Base-by-base conservation (phyloP, 306 rosid genomes). In the Carpinus viminea region DNA sequence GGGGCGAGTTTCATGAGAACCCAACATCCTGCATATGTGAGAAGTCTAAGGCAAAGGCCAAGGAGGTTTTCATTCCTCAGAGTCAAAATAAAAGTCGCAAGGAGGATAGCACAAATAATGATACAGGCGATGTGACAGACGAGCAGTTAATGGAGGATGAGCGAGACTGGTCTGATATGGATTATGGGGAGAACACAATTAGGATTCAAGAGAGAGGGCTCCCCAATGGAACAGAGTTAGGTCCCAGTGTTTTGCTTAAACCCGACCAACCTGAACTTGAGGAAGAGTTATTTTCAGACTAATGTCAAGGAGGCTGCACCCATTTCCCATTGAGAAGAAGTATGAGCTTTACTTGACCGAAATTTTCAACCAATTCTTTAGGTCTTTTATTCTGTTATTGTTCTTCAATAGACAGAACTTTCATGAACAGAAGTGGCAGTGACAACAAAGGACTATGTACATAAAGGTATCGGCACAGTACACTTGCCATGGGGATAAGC, bases 11-110 rank as follows among this genome's bases (percentile, higher is more conserved):
- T 86, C 94, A 90, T 17, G 98, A 94, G 77, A 89, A 94, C 78
- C 98, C 98, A 52, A 78, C 87, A 53, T 79, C 97, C 55, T 94
- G 98, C 90, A 90, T 94, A 70, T 92, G 98, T 75, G 80, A 89
- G 60, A 72, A 75, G 65, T 74, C 84, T 0, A 81, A 75, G 73
- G 59, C 70, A 78, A 76, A 71, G 69, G 81, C 52, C 17, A 72
- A 18, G 55, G 80, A 48, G 43, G 43, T 77, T 54, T 34, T 57
- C 65, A 61, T 74, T 77, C 61, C 61, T 41, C 68, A 20, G 6
- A 61, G 61, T 26, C 65, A 36, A 59, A 74, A 41, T 16, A 85
- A 81, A 41, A 43, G 59, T 21, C 73, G 45, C 8, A 76, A 70
- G 38, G 81, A 65, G 73, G 85, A 76, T 17, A 68, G 75, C 26